These are phyloP conservation scores for Aurinia saxatilis DNA, from an alignment of 345 rosid genomes.

Conservation along the genomic window DNA sequence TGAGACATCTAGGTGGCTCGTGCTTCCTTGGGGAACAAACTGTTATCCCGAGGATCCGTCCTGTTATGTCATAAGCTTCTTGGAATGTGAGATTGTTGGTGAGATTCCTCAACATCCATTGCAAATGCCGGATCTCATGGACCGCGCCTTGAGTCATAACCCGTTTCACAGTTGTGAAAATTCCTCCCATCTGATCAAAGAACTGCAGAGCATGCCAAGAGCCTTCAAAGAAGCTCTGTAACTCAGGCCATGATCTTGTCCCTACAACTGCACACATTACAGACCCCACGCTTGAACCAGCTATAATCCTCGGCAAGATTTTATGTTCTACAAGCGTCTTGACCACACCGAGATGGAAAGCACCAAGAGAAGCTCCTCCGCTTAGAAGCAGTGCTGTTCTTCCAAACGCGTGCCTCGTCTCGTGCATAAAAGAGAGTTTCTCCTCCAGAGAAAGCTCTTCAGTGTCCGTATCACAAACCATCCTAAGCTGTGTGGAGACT, in stretches of 20 bases:
- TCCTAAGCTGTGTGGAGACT: slow-evolving; percentile 86
- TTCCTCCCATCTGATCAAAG: slow-evolving; percentile 90
- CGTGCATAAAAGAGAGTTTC: slow-evolving; percentile 92
- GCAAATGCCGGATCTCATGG: slow-evolving; percentile 84
- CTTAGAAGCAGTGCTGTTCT: slow-evolving; percentile 96
- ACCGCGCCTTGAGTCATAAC: slow-evolving; percentile 88
- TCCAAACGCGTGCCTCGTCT: slow-evolving; percentile 94
- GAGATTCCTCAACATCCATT: slow-evolving; percentile 83
- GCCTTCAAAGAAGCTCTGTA: slow-evolving; percentile 92
- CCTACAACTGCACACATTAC: slow-evolving; percentile 79
- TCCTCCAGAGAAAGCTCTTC: slow-evolving; percentile 92
- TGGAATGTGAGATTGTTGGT: slow-evolving; percentile 96
- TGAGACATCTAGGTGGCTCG: slow-evolving; percentile 96
- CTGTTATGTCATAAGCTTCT: slow-evolving; percentile 96
- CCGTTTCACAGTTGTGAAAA: slow-evolving; percentile 72
- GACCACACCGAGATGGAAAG: slow-evolving; percentile 87
- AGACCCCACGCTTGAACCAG: slow-evolving; percentile 97
- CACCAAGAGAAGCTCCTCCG: slow-evolving; percentile 99
- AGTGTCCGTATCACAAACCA: slow-evolving; percentile 82
- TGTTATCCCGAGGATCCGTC: slow-evolving; percentile 86
- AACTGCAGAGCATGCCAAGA: slow-evolving; percentile 75
- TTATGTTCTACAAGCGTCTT: slow-evolving; percentile 89
- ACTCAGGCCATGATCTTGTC: slow-evolving; percentile 93
- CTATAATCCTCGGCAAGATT: slow-evolving; percentile 78
- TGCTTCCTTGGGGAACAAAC: slow-evolving; percentile 97